These are phyloP conservation scores for Erythrophleum ivorense DNA, from an alignment of 331 rosid genomes.

Conservation along the genomic window DNA sequence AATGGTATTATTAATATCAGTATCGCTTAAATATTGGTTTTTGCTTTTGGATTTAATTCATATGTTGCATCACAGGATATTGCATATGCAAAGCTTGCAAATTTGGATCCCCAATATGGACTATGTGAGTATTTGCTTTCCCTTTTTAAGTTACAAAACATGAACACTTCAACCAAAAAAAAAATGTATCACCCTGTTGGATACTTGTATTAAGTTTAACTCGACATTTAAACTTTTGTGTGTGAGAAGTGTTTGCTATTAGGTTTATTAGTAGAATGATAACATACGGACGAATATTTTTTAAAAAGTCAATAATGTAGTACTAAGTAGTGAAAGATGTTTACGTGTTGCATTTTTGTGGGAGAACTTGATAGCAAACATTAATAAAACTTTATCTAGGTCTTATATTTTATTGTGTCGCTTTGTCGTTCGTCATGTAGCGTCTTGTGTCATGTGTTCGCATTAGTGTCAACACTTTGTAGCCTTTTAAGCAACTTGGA, in stretches of 20 bases:
- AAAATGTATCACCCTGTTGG: neutral
- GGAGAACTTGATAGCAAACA: neutral
- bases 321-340: neutral
- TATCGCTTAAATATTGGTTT: neutral
- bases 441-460: neutral
- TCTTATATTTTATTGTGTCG: neutral
- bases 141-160: neutral
- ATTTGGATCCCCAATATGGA: slow-evolving; percentile 11
- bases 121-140: neutral
- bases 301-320: neutral
- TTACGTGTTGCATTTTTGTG: neutral
- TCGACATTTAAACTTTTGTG: neutral
- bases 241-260: too few species aligned
- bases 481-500: neutral
- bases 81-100: slow-evolving; percentile 21
- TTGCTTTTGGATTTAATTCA: neutral
- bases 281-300: neutral
- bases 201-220: neutral
- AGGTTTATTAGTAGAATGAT: neutral
- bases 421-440: neutral
- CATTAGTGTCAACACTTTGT: neutral
- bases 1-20: neutral
- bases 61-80: neutral
- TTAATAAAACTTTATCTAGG: neutral
- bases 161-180: neutral